Percentiles rank a stretch among this genome's conserved stretches.
phyloP scores from a whole-genome alignment of 768 basidiomycete genomes.

The Boletus fagicola region DNA sequence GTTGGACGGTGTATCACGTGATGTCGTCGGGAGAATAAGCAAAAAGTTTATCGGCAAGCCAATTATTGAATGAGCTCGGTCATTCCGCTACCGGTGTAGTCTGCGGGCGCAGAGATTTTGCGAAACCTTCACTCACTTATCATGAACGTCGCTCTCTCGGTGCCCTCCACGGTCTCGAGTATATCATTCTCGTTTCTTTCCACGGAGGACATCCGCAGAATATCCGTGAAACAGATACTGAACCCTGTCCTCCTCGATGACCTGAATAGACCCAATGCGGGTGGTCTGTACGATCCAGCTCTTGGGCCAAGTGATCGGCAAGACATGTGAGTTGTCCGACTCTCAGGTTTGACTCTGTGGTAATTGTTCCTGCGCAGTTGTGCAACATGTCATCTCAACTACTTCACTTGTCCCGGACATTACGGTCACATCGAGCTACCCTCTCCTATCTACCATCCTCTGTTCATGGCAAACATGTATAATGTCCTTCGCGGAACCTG shows the following conservation, averaged over 20 bases:
- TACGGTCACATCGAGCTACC: slow-evolving; percentile 98
- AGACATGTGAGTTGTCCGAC: slow-evolving; percentile 71
- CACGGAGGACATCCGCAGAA: slow-evolving; percentile 81
- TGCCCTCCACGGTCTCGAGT: slow-evolving; percentile 81
- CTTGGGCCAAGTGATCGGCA: slow-evolving; percentile 86
- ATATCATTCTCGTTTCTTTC: slow-evolving; percentile 93
- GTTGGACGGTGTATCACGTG: slow-evolving; percentile 14
- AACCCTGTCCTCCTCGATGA: slow-evolving; percentile 94
- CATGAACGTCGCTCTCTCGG: slow-evolving; percentile 90
- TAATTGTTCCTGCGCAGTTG: slow-evolving; percentile 54
- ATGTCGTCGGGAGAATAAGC: slow-evolving; percentile 3
- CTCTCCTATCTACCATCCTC: slow-evolving; percentile 91
- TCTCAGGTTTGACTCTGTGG: not conserved
- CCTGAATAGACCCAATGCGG: slow-evolving; percentile 85
- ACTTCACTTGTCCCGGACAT: slow-evolving; percentile 96
- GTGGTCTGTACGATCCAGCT: slow-evolving; percentile 93
- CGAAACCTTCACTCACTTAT: not conserved
- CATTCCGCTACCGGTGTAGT: not conserved
- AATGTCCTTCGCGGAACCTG: slow-evolving; percentile 85
- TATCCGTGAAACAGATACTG: slow-evolving; percentile 97
- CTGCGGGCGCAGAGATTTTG: not conserved
- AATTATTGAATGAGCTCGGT: not conserved
- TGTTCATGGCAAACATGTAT: slow-evolving; percentile 92
- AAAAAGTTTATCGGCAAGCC: slow-evolving; percentile 16
- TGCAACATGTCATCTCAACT: slow-evolving; percentile 87